Evolutionary conservation across 768 basidiomycete species (phyloP).

Genomic region (Vishniacozyma victoriae): DNA sequence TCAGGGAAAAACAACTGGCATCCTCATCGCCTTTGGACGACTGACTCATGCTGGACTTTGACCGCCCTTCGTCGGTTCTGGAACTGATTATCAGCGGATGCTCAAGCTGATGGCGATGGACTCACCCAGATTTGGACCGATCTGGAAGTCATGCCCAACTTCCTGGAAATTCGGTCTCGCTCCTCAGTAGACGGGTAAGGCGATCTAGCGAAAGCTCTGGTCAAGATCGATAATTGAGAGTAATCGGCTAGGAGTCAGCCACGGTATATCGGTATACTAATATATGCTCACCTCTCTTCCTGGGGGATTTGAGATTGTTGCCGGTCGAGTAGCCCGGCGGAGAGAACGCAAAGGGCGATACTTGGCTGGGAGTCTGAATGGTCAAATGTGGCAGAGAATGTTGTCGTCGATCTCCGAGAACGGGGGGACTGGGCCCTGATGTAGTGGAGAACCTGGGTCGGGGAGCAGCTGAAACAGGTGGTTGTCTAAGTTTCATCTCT

Average conservation of each 20-base stretch:
- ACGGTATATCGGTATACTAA: background rate
- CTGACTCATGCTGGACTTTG: conserved; percentile 33
- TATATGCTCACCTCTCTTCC: conserved; percentile 23
- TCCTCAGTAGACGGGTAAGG: conserved; percentile 32
- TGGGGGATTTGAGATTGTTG: conserved; percentile 16
- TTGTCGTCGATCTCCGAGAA: no score
- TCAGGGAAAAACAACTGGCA: no score
- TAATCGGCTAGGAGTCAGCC: conserved; percentile 22
- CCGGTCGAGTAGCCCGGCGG: no score
- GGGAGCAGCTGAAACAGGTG: no score
- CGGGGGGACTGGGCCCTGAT: no score
- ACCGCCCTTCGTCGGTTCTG: conserved; percentile 32
- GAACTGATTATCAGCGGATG: conserved; percentile 16
- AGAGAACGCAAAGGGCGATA: no score
- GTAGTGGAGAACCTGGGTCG: no score
- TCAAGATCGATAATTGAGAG: conserved; percentile 18
- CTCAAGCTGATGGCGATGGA: background rate
- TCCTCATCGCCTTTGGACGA: no score
- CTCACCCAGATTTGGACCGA: conserved; percentile 39
- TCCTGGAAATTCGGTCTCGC: conserved; percentile 18
- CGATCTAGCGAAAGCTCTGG: conserved; percentile 20
- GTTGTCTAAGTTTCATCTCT: no score
- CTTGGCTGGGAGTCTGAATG: no score
- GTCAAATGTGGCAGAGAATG: no score
- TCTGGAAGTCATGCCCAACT: conserved; percentile 34